A percentile compares a stretch with the other conserved stretches of the same genome.
Conservation (phyloP, 164 flowering plant genomes). For the Vitis labrusca region DNA sequence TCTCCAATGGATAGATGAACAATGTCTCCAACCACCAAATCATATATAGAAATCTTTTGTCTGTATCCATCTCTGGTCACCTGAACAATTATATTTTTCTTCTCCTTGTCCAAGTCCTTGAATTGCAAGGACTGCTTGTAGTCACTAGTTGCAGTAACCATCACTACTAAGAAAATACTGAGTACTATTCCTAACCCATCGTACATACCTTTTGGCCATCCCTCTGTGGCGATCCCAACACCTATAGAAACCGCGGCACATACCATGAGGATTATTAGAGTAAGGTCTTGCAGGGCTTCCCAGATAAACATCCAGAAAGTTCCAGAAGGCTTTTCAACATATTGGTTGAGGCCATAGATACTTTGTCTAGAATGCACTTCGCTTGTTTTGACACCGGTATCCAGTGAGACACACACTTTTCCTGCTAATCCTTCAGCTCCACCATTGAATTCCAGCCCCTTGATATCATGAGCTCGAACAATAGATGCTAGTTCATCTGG, state of each 20-base stretch:
- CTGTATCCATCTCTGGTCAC: conserved; percentile 50
- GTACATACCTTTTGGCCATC: conserved; percentile 59
- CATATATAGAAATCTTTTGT: conserved; percentile 44
- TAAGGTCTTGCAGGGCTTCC: conserved; percentile 59
- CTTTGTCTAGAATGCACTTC: conserved; percentile 32
- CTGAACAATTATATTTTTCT: conserved; percentile 46
- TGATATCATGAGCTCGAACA: conserved; percentile 35
- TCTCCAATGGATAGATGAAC: conserved; percentile 56
- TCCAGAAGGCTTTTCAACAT: conserved; percentile 45
- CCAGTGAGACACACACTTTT: conserved; percentile 35
- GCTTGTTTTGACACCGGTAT: conserved; percentile 31
- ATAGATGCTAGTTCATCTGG: conserved; percentile 50
- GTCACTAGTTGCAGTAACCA: conserved; percentile 59
- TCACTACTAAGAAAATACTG: conserved; percentile 50
- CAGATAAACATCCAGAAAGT: conserved; percentile 51
- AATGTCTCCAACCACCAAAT: conserved; percentile 53
- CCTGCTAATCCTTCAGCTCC: conserved; percentile 48
- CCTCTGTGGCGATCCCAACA: conserved; percentile 61
- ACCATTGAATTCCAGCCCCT: conserved; percentile 31
- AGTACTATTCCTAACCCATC: conserved; percentile 56
- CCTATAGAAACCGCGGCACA: conserved; percentile 54
- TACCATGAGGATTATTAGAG: conserved; percentile 48
- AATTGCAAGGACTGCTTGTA: conserved; percentile 58
- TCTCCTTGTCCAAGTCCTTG: conserved; percentile 47
- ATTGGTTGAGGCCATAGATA: conserved; percentile 41